Evolutionary conservation across 2,329 filamentous ascomycete species (phyloP).

Genomic region (Hypoxylon sp.): DNA sequence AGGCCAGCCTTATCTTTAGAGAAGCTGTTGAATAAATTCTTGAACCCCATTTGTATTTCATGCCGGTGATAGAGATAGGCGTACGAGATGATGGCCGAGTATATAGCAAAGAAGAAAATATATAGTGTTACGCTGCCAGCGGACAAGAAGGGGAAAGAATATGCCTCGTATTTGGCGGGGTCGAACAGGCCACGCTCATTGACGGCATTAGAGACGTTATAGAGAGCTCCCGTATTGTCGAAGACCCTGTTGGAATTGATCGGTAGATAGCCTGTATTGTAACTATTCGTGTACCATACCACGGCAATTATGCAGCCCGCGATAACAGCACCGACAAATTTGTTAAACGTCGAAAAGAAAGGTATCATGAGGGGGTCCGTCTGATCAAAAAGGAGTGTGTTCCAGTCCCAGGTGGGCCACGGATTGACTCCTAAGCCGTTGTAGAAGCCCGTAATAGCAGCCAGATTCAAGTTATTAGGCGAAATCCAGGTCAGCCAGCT

Average conservation of each 20-base stretch:
- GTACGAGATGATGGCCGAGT: slow-evolving; percentile 65
- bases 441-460: slow-evolving; percentile 51
- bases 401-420: slow-evolving; percentile 58
- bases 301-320: slow-evolving; percentile 67
- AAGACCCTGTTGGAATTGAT: slow-evolving; percentile 66
- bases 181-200: slow-evolving; percentile 59
- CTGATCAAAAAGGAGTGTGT: slow-evolving; percentile 45
- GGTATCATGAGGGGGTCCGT: slow-evolving; percentile 55
- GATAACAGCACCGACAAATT: slow-evolving; percentile 67
- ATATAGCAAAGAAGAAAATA: slow-evolving; percentile 68
- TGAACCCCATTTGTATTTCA: slow-evolving; percentile 64
- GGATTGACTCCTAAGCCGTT: slow-evolving; percentile 55
- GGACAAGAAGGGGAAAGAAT: slow-evolving; percentile 65
- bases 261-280: slow-evolving; percentile 64
- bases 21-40: slow-evolving; percentile 60
- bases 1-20: slow-evolving; percentile 56
- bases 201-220: slow-evolving; percentile 57
- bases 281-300: slow-evolving; percentile 71
- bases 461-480: slow-evolving; percentile 52
- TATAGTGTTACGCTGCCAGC: slow-evolving; percentile 66
- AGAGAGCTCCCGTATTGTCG: slow-evolving; percentile 62
- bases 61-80: slow-evolving; percentile 64
- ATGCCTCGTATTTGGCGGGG: slow-evolving; percentile 59
- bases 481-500: slow-evolving; percentile 68
- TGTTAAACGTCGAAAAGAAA: slow-evolving; percentile 72